Base-by-base conservation (phyloP, 495 filamentous ascomycete genomes). In the Aspergillus affinis region DNA sequence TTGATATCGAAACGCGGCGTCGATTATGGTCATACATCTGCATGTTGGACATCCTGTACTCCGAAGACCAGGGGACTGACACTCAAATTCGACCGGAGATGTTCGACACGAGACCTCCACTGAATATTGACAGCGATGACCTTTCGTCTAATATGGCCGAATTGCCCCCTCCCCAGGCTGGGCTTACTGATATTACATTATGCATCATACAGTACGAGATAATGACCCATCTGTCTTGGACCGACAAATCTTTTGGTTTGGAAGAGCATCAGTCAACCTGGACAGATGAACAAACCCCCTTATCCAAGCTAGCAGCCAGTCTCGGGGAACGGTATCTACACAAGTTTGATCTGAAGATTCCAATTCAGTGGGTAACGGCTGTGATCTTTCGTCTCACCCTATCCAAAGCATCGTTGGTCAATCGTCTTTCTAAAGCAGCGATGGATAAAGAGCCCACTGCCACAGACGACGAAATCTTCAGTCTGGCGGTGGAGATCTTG, bases 21-120 rank as follows among this genome's bases (percentile, higher is more conserved):
- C 80, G 91, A 0, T 67, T 93, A 6, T 94, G 90, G 85, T 92
- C 89, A 83, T 84, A 88, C 36, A 79, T 94, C 5, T 87, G 87
- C 64, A 77, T 90, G 10, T 70, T 94, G 13, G 91, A 94, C 62
- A 75, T 86, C 8, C 80, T 89, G 15, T 85, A 84, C 2, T 83
- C 86, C 6, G 89, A 93, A 68, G 91, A 93, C 58, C 85, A 91
- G 64, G 90, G 88, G 0, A 86, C 84, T 48, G 89, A 92, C 59
- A 82, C 87, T 2, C 85, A 81, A 13, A 86, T 93, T 23, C 66
- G 79, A 6, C 84, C 85, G 15, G 71, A 76, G 45, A 77, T 79
- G 10, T 94, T 86, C 60, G 88, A 92, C 64, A 91, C 86, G 0
- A 65, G 78, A 46, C 68, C 82, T 23, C 87, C 87, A 0, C 70